A percentile compares a stretch with the other conserved stretches of the same genome.
Conservation (phyloP, 139 green algal species). For the Bryopsis sp. region DNA sequence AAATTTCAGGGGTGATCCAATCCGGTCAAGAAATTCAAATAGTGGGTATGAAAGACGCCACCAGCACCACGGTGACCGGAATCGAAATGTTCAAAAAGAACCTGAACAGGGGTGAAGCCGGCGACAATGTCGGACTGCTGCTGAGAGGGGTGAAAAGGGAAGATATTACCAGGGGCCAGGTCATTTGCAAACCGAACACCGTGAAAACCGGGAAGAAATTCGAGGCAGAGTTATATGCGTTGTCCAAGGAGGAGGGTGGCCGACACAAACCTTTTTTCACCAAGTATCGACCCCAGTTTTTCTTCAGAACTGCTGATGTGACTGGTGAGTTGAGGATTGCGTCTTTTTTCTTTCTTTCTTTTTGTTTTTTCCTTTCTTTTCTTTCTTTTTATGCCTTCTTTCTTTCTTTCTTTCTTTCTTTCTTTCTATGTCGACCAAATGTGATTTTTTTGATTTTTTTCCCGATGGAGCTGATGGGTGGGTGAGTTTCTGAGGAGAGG, state of each 20-base stretch:
- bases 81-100: slow-evolving; percentile 99
- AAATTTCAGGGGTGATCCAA: slow-evolving; percentile 84
- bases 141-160: slow-evolving; percentile 91
- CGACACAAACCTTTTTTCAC: slow-evolving; percentile 96
- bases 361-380: too few species aligned
- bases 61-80: slow-evolving; percentile 85
- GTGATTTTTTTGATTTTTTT: too few species aligned
- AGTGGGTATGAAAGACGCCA: slow-evolving; percentile 65
- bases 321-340: slow-evolving; percentile 39
- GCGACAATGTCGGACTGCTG: slow-evolving; percentile 95
- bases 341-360: neutral
- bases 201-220: slow-evolving; percentile 76
- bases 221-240: slow-evolving; percentile 84
- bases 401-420: too few species aligned
- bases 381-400: too few species aligned
- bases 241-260: slow-evolving; percentile 97
- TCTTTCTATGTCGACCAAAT: too few species aligned
- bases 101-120: slow-evolving; percentile 82
- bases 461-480: too few species aligned
- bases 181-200: slow-evolving; percentile 76
- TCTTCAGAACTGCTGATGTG: slow-evolving; percentile 92
- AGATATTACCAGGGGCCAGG: slow-evolving; percentile 79
- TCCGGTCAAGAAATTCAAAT: slow-evolving; percentile 90
- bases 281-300: slow-evolving; percentile 98
- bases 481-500: too few species aligned